Evolutionary conservation across 345 rosid species (phyloP), one percentile per base, ranked within the genome.

Genomic region (Balakata baccata): DNA sequence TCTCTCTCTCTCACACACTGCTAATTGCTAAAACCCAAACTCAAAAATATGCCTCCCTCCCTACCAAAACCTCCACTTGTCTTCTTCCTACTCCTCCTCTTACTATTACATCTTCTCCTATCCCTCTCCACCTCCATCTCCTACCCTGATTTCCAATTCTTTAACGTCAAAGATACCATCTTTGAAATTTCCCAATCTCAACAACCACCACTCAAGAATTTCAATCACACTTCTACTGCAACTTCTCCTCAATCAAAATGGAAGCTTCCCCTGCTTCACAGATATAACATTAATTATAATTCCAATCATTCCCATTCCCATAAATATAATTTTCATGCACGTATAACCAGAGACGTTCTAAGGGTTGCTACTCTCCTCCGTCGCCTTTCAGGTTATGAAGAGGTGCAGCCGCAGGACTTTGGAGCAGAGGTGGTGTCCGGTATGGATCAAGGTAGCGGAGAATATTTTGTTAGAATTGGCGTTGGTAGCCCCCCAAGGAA

Each of bases 371-470:
- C 71, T 81, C 80, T 95, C 65, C 66, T 80, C 69, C 89, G 84
- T 69, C 91, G 86, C 20, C 82, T 95, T 37, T 80, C 89, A 3
- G 70, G 74, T 0, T 18, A 25, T 9, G 38, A 34, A 3, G 3
- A 54, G 20, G 39, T 51, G 49, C 47, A 74, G 37, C 77, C 73
- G 58, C 76, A 81, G 54, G 97, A 92, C 62, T 89, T 95, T 9
- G 97, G 96, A 12, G 85, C 99, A 34, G 98, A 92, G 60, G 97
- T 95, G 29, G 89, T 92, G 6, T 95, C 99, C 3, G 99, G 99
- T 16, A 91, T 89, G 97, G 87, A 89, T 71, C 97, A 95, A 78
- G 99, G 99, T 0, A 95, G 99, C 7, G 99, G 99, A 0, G 98
- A 95, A 66, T 95, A 92, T 69, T 92, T 95, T 49, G 93, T 95